Conservation (phyloP, 2,329 filamentous ascomycete species). For the Aspergillus aculeatinus region DNA sequence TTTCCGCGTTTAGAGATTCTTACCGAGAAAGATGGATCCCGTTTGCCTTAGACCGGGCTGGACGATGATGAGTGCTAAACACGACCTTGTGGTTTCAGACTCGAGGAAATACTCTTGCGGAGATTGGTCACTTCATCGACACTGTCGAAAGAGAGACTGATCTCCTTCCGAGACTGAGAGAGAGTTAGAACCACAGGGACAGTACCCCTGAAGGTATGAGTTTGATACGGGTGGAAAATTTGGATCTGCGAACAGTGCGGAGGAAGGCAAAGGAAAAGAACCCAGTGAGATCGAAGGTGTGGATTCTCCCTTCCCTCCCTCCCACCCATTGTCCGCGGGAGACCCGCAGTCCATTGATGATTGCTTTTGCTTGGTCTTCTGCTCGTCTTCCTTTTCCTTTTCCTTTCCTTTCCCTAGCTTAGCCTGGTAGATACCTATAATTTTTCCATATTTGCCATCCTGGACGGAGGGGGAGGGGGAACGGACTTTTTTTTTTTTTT, state of each 20-base stretch:
- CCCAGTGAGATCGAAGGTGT: slow-evolving; percentile 11
- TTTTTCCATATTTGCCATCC: too few species aligned
- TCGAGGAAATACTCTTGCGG: neutral
- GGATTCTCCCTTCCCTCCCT: slow-evolving; percentile 2
- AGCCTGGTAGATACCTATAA: too few species aligned
- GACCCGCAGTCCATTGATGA: neutral
- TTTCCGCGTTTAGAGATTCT: neutral
- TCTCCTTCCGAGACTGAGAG: too few species aligned
- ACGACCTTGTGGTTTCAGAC: neutral
- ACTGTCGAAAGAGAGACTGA: neutral
- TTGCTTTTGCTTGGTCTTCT: neutral
- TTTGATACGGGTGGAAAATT: slow-evolving; percentile 16
- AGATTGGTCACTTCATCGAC: neutral
- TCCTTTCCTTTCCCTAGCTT: neutral
- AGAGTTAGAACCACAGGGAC: too few species aligned
- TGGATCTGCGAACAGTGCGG: slow-evolving; percentile 29
- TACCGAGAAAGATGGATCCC: neutral
- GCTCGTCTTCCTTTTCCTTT: neutral
- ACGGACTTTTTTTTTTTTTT: too few species aligned
- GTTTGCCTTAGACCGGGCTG: neutral
- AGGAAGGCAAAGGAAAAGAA: slow-evolving; percentile 7
- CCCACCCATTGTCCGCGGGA: neutral
- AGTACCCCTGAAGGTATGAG: neutral
- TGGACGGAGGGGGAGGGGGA: too few species aligned
- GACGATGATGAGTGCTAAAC: neutral